Percentiles rank a stretch among this genome's conserved stretches.
Evolutionary conservation across 139 green algal species (phyloP).

Genomic region (Penium margaritaceum): DNA sequence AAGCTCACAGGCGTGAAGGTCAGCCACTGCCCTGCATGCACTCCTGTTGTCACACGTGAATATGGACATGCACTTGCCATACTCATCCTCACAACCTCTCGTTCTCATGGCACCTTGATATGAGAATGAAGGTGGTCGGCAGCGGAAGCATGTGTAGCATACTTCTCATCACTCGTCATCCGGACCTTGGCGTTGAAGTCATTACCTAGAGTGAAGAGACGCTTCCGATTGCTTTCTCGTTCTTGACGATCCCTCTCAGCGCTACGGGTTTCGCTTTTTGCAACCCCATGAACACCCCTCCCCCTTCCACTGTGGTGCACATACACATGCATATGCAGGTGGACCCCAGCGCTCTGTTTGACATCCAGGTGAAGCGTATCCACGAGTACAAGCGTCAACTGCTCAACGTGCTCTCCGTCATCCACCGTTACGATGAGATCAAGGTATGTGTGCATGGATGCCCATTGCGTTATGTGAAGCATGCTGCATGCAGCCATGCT

Average conservation of each 20-base stretch:
- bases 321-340: conserved; percentile 47
- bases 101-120: no score
- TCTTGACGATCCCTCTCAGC: neutral
- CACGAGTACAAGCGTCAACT: conserved; percentile 99
- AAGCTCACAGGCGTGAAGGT: conserved; percentile 67
- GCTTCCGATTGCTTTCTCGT: neutral
- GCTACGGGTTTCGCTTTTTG: neutral
- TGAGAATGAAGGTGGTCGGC: no score
- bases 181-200: no score
- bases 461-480: neutral
- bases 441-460: no score
- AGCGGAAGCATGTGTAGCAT: no score
- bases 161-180: neutral
- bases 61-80: no score
- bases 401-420: conserved; percentile 61
- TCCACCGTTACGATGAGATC: conserved; percentile 46
- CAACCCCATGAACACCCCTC: neutral
- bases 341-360: conserved; percentile 70
- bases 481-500: neutral
- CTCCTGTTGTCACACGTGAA: no score
- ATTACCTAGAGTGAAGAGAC: neutral
- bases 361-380: conserved; percentile 97
- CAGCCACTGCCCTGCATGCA: conserved; percentile 5
- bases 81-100: no score
- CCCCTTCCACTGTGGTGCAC: neutral